Conservation (phyloP, 2,329 filamentous ascomycete genomes). For the Penicillium sp. region DNA sequence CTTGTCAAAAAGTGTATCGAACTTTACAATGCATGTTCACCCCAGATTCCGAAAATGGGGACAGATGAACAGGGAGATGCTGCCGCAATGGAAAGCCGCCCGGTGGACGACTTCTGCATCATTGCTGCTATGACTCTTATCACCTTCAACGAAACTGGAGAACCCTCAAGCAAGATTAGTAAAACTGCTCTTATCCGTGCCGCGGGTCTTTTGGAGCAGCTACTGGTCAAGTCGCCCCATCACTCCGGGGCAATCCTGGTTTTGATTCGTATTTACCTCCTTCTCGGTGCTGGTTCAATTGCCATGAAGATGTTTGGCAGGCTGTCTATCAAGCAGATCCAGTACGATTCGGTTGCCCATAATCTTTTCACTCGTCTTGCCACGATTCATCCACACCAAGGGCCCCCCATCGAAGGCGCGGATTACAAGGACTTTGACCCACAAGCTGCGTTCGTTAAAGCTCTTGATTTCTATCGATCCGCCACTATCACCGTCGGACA, state of each 20-base stretch:
- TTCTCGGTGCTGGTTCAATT: conserved; percentile 47
- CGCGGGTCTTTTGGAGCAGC: conserved; percentile 41
- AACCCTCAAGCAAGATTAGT: conserved; percentile 21
- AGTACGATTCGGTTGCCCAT: conserved; percentile 51
- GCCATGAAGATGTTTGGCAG: conserved; percentile 48
- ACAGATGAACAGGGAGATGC: conserved; percentile 14
- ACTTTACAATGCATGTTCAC: conserved; percentile 29
- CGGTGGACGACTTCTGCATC: conserved; percentile 46
- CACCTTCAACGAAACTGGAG: conserved; percentile 26
- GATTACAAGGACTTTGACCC: conserved; percentile 47
- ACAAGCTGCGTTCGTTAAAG: conserved; percentile 41
- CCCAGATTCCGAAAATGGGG: conserved; percentile 15
- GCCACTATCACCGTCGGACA: conserved; percentile 40
- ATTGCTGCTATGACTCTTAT: conserved; percentile 47
- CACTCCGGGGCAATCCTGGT: conserved; percentile 49
- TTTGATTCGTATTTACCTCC: conserved; percentile 46
- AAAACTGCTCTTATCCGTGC: conserved; percentile 39
- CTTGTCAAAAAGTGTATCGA: conserved; percentile 43
- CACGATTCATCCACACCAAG: conserved; percentile 48
- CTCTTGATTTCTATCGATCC: conserved; percentile 44
- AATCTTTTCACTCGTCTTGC: conserved; percentile 50
- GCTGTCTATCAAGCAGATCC: conserved; percentile 51
- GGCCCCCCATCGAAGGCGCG: conserved; percentile 40
- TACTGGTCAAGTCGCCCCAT: conserved; percentile 46
- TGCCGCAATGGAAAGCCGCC: conserved; percentile 45